These are phyloP conservation scores for Glycine tomentella DNA, from an alignment of 306 rosid genomes.

Conservation along the genomic window DNA sequence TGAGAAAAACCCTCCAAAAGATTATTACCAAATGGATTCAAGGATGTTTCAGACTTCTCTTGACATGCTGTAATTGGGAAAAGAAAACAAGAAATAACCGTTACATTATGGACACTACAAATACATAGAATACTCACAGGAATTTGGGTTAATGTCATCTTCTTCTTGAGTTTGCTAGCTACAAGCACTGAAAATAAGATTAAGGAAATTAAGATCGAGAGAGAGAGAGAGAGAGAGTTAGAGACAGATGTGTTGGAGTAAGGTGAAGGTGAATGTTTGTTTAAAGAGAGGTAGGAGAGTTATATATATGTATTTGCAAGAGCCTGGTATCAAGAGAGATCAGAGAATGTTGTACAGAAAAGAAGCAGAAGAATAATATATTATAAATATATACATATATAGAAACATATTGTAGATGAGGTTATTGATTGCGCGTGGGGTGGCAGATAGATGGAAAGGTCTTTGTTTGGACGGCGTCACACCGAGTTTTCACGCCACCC, in stretches of 20 bases:
- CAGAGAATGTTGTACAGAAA: constrained; percentile 51
- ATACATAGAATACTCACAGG: constrained; percentile 55
- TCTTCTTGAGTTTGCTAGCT: constrained; percentile 34
- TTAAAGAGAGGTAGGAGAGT: constrained; percentile 34
- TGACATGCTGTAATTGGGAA: neutral
- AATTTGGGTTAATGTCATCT: constrained; percentile 51
- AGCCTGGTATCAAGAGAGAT: neutral
- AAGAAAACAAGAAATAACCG: neutral
- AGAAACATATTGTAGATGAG: constrained; percentile 34
- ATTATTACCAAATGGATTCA: constrained; percentile 7
- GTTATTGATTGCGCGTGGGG: constrained; percentile 97
- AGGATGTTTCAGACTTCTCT: constrained; percentile 8
- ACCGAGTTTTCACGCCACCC: constrained; percentile 90
- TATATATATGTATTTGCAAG: constrained; percentile 33
- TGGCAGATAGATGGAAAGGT: constrained; percentile 69
- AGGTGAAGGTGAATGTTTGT: constrained; percentile 46
- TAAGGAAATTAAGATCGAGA: neutral
- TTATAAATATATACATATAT: constrained; percentile 31
- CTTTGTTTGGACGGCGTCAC: constrained; percentile 97
- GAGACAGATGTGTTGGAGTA: constrained; percentile 29
- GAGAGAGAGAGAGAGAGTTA: neutral
- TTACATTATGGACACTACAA: neutral
- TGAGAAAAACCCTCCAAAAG: constrained; percentile 21
- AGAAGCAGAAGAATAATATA: constrained; percentile 48
- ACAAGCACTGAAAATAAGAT: constrained; percentile 2